Evolutionary conservation across 257 asterid species (phyloP).

Genomic region (Misopates orontium): DNA sequence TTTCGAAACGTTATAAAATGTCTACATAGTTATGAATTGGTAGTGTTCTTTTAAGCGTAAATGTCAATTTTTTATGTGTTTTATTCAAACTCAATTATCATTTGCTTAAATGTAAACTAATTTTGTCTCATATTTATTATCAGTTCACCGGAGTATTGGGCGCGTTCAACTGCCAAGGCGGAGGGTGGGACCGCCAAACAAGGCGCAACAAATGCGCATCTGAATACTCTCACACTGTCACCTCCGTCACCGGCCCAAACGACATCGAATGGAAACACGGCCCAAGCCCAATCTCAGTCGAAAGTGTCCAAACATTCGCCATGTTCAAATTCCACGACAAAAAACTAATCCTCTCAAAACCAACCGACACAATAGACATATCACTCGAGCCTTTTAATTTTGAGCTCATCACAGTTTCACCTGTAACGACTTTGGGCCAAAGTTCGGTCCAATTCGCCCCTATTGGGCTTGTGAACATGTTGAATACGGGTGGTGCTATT

Average conservation of each 20-base stretch:
- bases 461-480: conserved; percentile 67
- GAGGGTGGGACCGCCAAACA: conserved; percentile 81
- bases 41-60: too few species aligned
- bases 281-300: conserved; percentile 42
- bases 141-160: conserved; percentile 91
- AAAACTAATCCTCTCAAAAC: conserved; percentile 47
- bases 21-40: too few species aligned
- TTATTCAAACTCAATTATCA: too few species aligned
- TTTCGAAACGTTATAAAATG: too few species aligned
- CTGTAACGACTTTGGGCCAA: conserved; percentile 30
- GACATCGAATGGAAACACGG: conserved; percentile 77
- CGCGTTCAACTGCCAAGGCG: conserved; percentile 93
- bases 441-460: conserved; percentile 53
- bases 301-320: conserved; percentile 46
- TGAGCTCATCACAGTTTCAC: conserved; percentile 65
- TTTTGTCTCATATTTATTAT: background rate
- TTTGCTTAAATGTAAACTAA: too few species aligned
- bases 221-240: conserved; percentile 56
- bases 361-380: conserved; percentile 39
- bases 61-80: too few species aligned
- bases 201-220: conserved; percentile 77
- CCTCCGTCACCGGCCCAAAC: conserved; percentile 52
- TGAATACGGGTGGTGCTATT: conserved; percentile 70
- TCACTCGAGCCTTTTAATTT: conserved; percentile 63
- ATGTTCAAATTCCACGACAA: conserved; percentile 49